Evolutionary conservation across 108 stramenopile species (phyloP).

Genomic region (Nitzschia inconspicua): DNA sequence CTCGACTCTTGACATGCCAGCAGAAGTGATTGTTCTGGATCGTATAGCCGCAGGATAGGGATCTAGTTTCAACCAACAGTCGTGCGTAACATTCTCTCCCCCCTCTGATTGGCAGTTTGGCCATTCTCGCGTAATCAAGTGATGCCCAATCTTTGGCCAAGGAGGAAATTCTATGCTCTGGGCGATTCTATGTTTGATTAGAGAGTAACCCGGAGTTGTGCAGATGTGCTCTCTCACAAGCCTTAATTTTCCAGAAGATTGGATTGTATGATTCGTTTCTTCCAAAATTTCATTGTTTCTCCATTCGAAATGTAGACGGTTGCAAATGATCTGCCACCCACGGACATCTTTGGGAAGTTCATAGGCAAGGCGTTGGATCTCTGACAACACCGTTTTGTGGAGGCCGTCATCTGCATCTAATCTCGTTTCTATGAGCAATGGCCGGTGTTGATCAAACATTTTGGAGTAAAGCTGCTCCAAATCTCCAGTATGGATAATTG

Average conservation of each 20-base stretch:
- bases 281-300: conserved; percentile 22
- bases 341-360: conserved; percentile 15
- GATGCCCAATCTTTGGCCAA: conserved; percentile 28
- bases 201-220: conserved; percentile 63
- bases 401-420: conserved; percentile 80
- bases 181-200: conserved; percentile 26
- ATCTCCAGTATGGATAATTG: conserved; percentile 29
- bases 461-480: conserved; percentile 17
- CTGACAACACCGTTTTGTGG: conserved; percentile 11
- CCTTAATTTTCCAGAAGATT: conserved; percentile 17
- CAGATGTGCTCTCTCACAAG: conserved; percentile 36
- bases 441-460: conserved; percentile 24
- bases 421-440: conserved; percentile 56
- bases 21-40: conserved; percentile 74
- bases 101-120: conserved; percentile 11
- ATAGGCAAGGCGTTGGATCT: conserved; percentile 18
- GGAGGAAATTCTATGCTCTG: conserved; percentile 25
- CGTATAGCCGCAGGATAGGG: conserved; percentile 52
- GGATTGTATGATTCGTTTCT: neutral
- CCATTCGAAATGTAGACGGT: conserved; percentile 39
- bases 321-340: conserved; percentile 41
- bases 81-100: conserved; percentile 1
- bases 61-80: conserved; percentile 29
- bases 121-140: conserved; percentile 24
- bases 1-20: conserved; percentile 70